Percentiles rank a stretch among this genome's conserved stretches.
Conservation (phyloP, 306 rosid species). For the Prunus davidiana region DNA sequence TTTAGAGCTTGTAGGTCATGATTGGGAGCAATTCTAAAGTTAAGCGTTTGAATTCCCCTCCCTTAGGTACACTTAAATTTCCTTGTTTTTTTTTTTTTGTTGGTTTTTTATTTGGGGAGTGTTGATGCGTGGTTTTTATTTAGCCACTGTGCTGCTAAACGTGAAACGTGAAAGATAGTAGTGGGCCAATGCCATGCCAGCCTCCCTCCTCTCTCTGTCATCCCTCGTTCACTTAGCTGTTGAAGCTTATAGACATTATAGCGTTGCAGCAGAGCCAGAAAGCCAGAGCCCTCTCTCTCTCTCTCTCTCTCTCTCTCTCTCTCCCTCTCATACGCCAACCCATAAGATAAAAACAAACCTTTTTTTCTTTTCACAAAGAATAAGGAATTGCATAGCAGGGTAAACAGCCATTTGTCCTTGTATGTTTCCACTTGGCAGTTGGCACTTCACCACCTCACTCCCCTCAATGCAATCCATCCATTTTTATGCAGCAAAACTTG, state of each 20-base stretch:
- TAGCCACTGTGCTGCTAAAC: no score
- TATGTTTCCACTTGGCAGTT: background rate
- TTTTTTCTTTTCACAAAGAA: background rate
- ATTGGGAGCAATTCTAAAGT: no score
- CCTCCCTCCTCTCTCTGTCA: background rate
- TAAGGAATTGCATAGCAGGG: background rate
- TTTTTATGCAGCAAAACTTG: background rate
- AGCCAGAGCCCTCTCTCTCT: no score
- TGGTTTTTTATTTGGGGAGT: background rate
- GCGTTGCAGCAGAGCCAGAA: no score
- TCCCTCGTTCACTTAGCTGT: conserved; percentile 27
- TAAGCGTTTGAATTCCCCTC: no score
- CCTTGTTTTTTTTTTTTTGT: no score
- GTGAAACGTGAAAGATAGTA: background rate
- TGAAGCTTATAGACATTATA: conserved; percentile 4
- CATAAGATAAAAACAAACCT: no score
- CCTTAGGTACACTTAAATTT: no score
- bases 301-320: no score
- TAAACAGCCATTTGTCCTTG: background rate
- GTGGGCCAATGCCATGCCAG: background rate
- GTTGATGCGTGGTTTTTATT: background rate
- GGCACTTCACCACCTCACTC: background rate
- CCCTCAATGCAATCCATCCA: background rate
- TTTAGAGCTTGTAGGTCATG: no score
- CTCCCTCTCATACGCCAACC: no score